Base-by-base conservation (phyloP, 2,329 filamentous ascomycete genomes). In the Pestalotiopsis sp. region DNA sequence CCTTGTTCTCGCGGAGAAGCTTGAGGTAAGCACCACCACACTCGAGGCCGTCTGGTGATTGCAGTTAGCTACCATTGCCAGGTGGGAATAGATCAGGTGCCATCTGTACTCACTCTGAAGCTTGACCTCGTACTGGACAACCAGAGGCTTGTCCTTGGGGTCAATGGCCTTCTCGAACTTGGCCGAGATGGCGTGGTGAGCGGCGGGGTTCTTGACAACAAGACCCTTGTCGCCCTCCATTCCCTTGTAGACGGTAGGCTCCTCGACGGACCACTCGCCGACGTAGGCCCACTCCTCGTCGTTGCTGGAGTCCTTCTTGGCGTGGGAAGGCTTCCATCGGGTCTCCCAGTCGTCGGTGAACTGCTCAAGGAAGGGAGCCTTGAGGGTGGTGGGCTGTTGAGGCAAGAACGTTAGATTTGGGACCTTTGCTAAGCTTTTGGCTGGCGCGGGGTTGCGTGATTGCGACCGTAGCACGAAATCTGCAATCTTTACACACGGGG, bases 121-220 rank as follows among this genome's bases (percentile, higher is more conserved):
- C 90, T 99, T 99, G 80, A 98, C 96, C 83, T 99, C 96, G 81
- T 99, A 99, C 85, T 99, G 96, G 67, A 99, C 94, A 75, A 99
- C 96, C 65, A 99, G 89, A 70, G 94, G 93, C 88, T 99, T 97
- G 85, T 89, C 94, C 90, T 95, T 98, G 90, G 97, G 96, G 84
- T 98, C 92, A 79, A 99, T 93, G 84, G 93, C 92, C 88, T 97
- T 94, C 81, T 93, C 91, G 87, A 99, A 98, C 85, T 98, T 98
- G 85, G 96, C 94, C 64, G 96, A 99, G 83, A 99, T 99, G 86
- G 96, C 96, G 84, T 99, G 96, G 86, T 99, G 96, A 77, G 96
- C 96, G 74, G 96, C 96, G 73, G 93, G 89, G 86, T 98, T 97
- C 92, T 99, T 99, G 83, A 98, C 90, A 72, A 99, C 95, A 76